phyloP scores from a whole-genome alignment of 2,329 filamentous ascomycete species.

The Fusarium protoensiforme region DNA sequence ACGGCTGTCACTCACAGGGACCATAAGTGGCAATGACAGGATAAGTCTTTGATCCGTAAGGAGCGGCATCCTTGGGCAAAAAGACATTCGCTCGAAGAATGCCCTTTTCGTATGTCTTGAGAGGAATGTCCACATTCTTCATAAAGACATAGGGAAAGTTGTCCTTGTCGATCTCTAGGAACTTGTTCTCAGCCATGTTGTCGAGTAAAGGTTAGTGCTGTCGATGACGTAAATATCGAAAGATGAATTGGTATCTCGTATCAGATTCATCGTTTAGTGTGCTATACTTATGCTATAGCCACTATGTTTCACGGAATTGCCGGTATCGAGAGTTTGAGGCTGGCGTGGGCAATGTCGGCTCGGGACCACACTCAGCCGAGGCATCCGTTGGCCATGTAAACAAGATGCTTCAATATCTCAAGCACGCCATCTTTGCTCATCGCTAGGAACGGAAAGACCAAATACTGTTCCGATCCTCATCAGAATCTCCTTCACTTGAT shows the following conservation, averaged over 20 bases:
- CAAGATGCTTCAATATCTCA: neutral
- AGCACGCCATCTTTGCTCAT: neutral
- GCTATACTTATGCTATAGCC: neutral
- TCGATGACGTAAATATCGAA: neutral
- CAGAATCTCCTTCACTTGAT: neutral
- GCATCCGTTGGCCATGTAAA: neutral
- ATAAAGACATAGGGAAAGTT: conserved; percentile 30
- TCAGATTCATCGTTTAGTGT: neutral
- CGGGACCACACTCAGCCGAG: neutral
- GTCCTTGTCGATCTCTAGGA: neutral
- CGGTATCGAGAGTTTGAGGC: neutral
- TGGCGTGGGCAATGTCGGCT: neutral
- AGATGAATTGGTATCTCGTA: neutral
- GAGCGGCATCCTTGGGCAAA: conserved; percentile 11
- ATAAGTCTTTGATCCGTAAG: conserved; percentile 1
- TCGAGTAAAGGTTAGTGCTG: neutral
- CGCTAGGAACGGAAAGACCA: neutral
- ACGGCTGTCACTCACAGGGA: neutral
- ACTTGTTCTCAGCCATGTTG: conserved; percentile 8
- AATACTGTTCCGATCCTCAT: neutral
- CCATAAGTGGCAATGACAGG: neutral
- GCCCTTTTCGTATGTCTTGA: conserved; percentile 8
- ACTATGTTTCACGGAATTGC: neutral
- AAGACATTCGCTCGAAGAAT: conserved; percentile 13
- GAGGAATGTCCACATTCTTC: conserved; percentile 22